Evolutionary conservation across 495 filamentous ascomycete genomes (phyloP).

Genomic region (Trichoderma parareesei): DNA sequence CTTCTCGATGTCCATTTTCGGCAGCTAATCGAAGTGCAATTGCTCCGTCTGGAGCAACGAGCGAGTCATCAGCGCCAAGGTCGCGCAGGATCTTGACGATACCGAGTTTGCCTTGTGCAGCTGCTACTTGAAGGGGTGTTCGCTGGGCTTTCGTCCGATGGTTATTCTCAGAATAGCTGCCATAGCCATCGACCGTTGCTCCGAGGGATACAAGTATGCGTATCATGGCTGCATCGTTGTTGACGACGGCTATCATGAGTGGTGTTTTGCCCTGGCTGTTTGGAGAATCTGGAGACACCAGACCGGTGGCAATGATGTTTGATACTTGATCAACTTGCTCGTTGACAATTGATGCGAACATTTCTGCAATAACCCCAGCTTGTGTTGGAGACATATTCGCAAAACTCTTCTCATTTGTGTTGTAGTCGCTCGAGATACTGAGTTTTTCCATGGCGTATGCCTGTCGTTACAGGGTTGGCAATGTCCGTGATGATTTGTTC

Average conservation of each 20-base stretch:
- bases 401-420: neutral
- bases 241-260: slow-evolving; percentile 27
- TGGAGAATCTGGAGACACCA: slow-evolving; percentile 24
- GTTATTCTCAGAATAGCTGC: neutral
- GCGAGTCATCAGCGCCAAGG: slow-evolving; percentile 20
- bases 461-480: too few species aligned
- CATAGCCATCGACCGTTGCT: slow-evolving; percentile 22
- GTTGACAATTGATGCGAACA: slow-evolving; percentile 18
- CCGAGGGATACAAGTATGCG: slow-evolving; percentile 25
- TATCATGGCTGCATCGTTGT: slow-evolving; percentile 23
- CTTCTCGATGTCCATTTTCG: slow-evolving; percentile 20
- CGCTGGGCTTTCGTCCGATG: slow-evolving; percentile 11
- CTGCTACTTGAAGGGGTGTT: slow-evolving; percentile 27
- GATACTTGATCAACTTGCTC: slow-evolving; percentile 18
- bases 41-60: slow-evolving; percentile 25
- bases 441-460: too few species aligned
- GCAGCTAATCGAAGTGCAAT: slow-evolving; percentile 25
- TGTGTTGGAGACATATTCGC: neutral
- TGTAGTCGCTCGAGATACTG: too few species aligned
- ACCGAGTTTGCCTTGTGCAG: slow-evolving; percentile 19
- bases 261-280: slow-evolving; percentile 21
- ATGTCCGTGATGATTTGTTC: too few species aligned
- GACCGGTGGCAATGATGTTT: slow-evolving; percentile 16
- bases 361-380: slow-evolving; percentile 15
- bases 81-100: slow-evolving; percentile 21